A percentile compares a stretch with the other conserved stretches of the same genome.
phyloP scores from a whole-genome alignment of 2,329 filamentous ascomycete genomes.

The Cladosporium oxysporum region DNA sequence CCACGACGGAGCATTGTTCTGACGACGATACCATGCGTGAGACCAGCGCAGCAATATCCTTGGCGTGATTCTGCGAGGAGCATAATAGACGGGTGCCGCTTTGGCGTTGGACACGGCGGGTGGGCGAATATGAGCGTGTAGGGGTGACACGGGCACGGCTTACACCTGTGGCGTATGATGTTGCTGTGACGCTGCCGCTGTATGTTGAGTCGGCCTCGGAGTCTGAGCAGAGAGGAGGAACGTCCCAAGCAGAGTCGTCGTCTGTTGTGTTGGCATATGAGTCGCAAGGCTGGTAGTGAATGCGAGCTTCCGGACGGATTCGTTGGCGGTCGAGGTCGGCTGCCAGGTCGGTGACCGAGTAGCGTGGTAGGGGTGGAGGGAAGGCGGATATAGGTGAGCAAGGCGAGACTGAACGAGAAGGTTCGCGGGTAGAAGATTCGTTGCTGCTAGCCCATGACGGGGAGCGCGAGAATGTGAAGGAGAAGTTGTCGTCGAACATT shows the following conservation, averaged over 20 bases:
- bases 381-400: conserved; percentile 31
- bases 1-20: conserved; percentile 43
- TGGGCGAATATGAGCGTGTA: conserved; percentile 36
- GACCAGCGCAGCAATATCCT: conserved; percentile 46
- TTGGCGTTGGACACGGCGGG: conserved; percentile 44
- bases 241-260: conserved; percentile 34
- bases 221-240: conserved; percentile 23
- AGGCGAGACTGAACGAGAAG: conserved; percentile 37
- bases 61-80: conserved; percentile 38
- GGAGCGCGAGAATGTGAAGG: conserved; percentile 34
- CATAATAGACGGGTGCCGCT: conserved; percentile 44
- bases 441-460: conserved; percentile 28
- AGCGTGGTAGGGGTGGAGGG: conserved; percentile 24
- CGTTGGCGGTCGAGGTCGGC: conserved; percentile 32
- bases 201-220: conserved; percentile 20
- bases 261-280: conserved; percentile 36
- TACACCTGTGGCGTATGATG: conserved; percentile 4
- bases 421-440: conserved; percentile 27
- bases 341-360: conserved; percentile 37
- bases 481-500: conserved; percentile 38
- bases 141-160: conserved; percentile 23
- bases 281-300: conserved; percentile 37
- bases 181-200: conserved; percentile 17
- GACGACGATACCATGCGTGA: conserved; percentile 44
- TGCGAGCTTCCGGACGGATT: conserved; percentile 31